Evolutionary conservation across 331 rosid species (phyloP), one percentile per base, ranked within the genome.

Genomic region (Rosa hybrid): DNA sequence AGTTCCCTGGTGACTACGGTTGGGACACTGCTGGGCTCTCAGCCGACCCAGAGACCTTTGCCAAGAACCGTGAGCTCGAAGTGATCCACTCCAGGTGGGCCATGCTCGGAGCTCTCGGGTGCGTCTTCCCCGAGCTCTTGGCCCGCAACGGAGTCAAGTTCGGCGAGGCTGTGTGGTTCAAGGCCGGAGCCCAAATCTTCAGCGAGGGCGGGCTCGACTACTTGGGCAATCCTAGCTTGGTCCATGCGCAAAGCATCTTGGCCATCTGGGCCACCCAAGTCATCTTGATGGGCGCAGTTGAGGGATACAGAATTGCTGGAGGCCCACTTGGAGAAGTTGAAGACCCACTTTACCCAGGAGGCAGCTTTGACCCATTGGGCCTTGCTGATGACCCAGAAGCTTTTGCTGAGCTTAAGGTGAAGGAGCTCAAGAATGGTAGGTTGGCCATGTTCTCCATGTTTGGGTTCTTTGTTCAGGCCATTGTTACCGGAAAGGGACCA

Each of bases 21-120:
- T 90, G 91, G 93, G 93, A 90, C 84, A 90, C 91, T 1, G 93
- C 89, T 7, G 91, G 93, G 9, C 93, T 90, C 23, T 90, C 93
- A 0, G 93, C 91, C 38, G 93, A 90, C 59, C 93, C 93, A 2
- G 90, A 90, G 57, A 90, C 93, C 25, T 90, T 90, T 16, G 91
- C 93, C 6, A 87, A 72, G 87, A 90, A 90, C 90, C 84, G 93
- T 30, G 93, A 89, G 88, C 88, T 89, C 0, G 93, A 89, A 50
- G 93, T 89, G 46, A 89, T 89, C 81, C 93, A 89, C 87, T 59
- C 78, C 14, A 80, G 93, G 76, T 89, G 93, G 93, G 93, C 93
- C 87, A 89, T 89, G 93, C 89, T 89, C 0, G 93, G 91, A 23
- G 92, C 92, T 42, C 68, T 90, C 0, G 94, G 94, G 0, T 88